Percentiles rank a stretch among this genome's conserved stretches.
phyloP scores from a whole-genome alignment of 1,284 basidiomycete genomes.

The Boletus albobrunnescens region DNA sequence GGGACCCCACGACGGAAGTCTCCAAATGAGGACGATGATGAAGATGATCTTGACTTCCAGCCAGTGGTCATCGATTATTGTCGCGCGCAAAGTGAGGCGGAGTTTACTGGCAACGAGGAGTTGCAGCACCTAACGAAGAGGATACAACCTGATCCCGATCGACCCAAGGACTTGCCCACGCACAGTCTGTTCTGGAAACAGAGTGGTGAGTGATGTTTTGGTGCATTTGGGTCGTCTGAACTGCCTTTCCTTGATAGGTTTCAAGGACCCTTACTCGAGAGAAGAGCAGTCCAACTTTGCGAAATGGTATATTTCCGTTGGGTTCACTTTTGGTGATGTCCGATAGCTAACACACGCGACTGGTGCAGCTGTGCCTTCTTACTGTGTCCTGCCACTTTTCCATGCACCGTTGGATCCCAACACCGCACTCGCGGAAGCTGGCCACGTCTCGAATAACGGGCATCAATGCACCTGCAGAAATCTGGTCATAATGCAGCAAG shows the following conservation, averaged over 20 bases:
- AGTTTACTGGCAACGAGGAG: conserved; percentile 41
- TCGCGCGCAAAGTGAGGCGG: conserved; percentile 35
- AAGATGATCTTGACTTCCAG: too few relatives aligned
- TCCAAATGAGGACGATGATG: too few relatives aligned
- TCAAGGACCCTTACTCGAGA: conserved; percentile 53
- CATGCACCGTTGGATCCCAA: conserved; percentile 40
- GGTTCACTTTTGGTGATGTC: not conserved
- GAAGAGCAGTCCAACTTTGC: conserved; percentile 51
- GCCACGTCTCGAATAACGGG: conserved; percentile 52
- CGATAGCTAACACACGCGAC: conserved; percentile 8
- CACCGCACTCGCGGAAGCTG: conserved; percentile 30
- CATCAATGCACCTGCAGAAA: conserved; percentile 50
- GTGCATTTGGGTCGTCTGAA: not conserved
- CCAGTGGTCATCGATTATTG: conserved; percentile 62
- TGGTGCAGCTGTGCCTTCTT: conserved; percentile 46
- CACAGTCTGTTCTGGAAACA: conserved; percentile 57
- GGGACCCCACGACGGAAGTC: too few relatives aligned
- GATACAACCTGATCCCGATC: conserved; percentile 44
- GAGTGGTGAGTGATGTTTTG: conserved; percentile 36
- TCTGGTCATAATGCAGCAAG: conserved; percentile 45
- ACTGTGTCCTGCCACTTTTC: conserved; percentile 53
- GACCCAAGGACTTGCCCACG: conserved; percentile 51
- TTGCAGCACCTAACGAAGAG: conserved; percentile 43
- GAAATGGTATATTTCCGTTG: conserved; percentile 42
- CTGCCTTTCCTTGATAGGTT: conserved; percentile 14